These are phyloP conservation scores for Alternaria sp. DNA, from an alignment of 2,329 filamentous ascomycete genomes.

Conservation along the genomic window DNA sequence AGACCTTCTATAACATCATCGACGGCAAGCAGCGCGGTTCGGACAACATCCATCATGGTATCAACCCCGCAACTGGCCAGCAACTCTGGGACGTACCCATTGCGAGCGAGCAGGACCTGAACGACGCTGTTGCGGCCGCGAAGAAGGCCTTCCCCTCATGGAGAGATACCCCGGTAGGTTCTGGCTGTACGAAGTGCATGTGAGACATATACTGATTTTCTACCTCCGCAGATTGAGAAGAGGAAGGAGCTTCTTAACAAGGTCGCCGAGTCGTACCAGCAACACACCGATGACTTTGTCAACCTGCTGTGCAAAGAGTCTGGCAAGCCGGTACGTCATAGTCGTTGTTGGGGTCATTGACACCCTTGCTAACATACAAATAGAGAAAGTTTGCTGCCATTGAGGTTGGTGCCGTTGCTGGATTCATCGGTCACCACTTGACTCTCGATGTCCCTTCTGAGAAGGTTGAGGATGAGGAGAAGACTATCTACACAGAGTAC, in stretches of 20 bases:
- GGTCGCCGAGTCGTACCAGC: constrained; percentile 31
- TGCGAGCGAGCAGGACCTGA: constrained; percentile 56
- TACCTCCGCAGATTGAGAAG: constrained; percentile 27
- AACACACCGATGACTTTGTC: constrained; percentile 39
- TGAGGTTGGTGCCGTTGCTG: constrained; percentile 47
- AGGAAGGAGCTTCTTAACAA: constrained; percentile 41
- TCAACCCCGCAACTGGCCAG: constrained; percentile 60
- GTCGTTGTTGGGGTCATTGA: too few relatives aligned
- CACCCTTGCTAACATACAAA: constrained; percentile 9
- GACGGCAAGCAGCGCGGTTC: constrained; percentile 57
- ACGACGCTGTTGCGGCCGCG: constrained; percentile 58
- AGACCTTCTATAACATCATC: constrained; percentile 61
- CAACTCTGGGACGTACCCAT: constrained; percentile 60
- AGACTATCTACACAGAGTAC: constrained; percentile 55
- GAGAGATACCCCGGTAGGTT: constrained; percentile 39
- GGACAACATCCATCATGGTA: constrained; percentile 51
- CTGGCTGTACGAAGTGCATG: not conserved
- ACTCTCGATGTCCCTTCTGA: constrained; percentile 47
- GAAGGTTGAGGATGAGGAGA: constrained; percentile 53
- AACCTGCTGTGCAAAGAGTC: constrained; percentile 45
- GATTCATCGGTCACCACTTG: constrained; percentile 50
- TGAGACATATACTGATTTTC: not conserved
- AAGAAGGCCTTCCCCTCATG: constrained; percentile 57
- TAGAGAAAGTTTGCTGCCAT: constrained; percentile 51
- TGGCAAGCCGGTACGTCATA: constrained; percentile 43